phyloP scores from a whole-genome alignment of 495 filamentous ascomycete species.

The Aspergillus cavernicola region DNA sequence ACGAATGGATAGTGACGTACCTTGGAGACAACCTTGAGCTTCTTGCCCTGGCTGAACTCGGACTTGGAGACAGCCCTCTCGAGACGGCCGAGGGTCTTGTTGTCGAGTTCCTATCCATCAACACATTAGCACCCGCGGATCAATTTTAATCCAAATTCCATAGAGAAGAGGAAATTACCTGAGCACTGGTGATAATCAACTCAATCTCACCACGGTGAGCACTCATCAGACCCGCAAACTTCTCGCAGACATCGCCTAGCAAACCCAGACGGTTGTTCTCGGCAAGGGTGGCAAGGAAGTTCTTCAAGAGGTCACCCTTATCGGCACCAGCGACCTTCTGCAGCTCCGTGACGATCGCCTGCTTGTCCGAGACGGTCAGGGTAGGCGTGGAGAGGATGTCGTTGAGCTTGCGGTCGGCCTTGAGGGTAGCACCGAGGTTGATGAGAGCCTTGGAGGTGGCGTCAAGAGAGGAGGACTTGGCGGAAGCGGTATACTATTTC shows the following conservation, averaged over 20 bases:
- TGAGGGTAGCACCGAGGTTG: constrained; percentile 64
- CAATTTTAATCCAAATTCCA: no score
- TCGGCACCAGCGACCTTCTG: constrained; percentile 69
- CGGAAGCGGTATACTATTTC: constrained; percentile 85
- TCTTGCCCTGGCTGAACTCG: constrained; percentile 86
- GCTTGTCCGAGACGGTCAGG: constrained; percentile 72
- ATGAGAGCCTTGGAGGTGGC: constrained; percentile 70
- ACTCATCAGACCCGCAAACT: constrained; percentile 83
- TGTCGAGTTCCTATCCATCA: constrained; percentile 71
- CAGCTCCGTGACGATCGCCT: constrained; percentile 76
- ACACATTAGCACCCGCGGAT: constrained; percentile 16
- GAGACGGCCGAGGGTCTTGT: constrained; percentile 76
- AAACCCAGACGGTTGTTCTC: constrained; percentile 93
- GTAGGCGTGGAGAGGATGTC: constrained; percentile 76
- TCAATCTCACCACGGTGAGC: constrained; percentile 91
- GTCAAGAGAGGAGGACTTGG: constrained; percentile 82
- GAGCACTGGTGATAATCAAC: constrained; percentile 81
- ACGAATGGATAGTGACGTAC: constrained; percentile 40
- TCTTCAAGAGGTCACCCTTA: constrained; percentile 82
- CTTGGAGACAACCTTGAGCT: constrained; percentile 92
- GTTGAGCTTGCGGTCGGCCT: constrained; percentile 75
- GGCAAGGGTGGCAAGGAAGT: constrained; percentile 83
- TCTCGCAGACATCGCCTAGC: constrained; percentile 75
- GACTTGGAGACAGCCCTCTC: constrained; percentile 89
- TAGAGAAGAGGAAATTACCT: constrained; percentile 54